Percentiles rank a stretch among this genome's conserved stretches.
phyloP scores from a whole-genome alignment of 2,329 filamentous ascomycete species.

The Fusarium sp. region DNA sequence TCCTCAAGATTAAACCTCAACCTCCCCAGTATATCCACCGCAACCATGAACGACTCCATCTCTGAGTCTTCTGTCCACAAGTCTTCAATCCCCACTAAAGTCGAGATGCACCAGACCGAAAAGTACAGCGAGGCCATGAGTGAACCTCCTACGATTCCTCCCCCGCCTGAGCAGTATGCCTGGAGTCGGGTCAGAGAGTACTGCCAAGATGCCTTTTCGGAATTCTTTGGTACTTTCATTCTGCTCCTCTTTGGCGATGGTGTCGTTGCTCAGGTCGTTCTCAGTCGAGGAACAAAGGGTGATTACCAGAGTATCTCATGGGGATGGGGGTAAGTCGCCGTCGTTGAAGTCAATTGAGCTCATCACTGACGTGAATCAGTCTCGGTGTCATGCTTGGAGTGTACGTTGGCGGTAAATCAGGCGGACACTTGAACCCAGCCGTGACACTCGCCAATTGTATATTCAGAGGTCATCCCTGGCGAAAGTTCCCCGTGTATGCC shows the following conservation, averaged over 20 bases:
- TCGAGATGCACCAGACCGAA: constrained; percentile 47
- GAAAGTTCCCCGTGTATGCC: constrained; percentile 75
- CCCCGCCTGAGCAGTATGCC: constrained; percentile 41
- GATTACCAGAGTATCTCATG: constrained; percentile 62
- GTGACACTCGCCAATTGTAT: constrained; percentile 77
- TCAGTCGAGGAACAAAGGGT: constrained; percentile 63
- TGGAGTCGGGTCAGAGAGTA: constrained; percentile 66
- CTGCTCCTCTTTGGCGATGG: constrained; percentile 77
- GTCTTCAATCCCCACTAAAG: constrained; percentile 43
- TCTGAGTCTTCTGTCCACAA: constrained; percentile 51
- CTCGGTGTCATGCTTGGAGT: constrained; percentile 76
- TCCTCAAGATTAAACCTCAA: not conserved
- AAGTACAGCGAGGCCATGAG: constrained; percentile 39
- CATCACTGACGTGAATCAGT: constrained; percentile 46
- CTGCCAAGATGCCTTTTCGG: constrained; percentile 70
- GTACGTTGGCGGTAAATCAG: constrained; percentile 73
- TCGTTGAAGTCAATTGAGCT: not conserved
- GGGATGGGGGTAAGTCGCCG: constrained; percentile 59
- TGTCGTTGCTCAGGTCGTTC: constrained; percentile 75
- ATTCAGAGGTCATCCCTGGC: constrained; percentile 75
- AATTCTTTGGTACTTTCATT: constrained; percentile 76
- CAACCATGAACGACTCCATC: constrained; percentile 45
- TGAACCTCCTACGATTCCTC: constrained; percentile 23
- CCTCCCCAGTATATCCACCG: constrained; percentile 44
- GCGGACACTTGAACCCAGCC: constrained; percentile 77